Percentiles rank a stretch among this genome's conserved stretches.
phyloP scores from a whole-genome alignment of 805 yeast species.

The Candida nanaspora region DNA sequence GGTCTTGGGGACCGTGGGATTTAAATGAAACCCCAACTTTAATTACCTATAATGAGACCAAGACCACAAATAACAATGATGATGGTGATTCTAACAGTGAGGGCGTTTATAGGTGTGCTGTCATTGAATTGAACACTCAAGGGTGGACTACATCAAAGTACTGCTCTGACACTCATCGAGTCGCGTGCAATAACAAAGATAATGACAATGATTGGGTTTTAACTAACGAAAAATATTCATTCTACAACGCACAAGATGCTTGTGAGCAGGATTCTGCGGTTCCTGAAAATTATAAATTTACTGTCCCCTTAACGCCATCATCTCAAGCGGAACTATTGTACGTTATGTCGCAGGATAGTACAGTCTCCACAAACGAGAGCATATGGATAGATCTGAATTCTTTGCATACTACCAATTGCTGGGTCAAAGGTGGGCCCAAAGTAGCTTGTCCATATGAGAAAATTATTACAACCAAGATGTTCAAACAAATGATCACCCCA shows the following conservation, averaged over 20 bases:
- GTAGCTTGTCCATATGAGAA: conserved; percentile 73
- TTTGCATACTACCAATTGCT: conserved; percentile 64
- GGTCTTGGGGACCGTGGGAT: conserved; percentile 71
- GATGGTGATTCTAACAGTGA: conserved; percentile 7
- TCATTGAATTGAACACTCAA: conserved; percentile 12
- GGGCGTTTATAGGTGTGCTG: conserved; percentile 33
- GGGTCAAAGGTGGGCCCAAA: conserved; percentile 78
- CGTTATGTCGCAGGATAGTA: conserved; percentile 7
- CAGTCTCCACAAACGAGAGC: conserved; percentile 20
- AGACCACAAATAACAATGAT: background rate
- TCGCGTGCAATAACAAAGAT: conserved; percentile 45
- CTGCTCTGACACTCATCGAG: conserved; percentile 49
- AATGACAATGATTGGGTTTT: conserved; percentile 39
- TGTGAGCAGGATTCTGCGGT: conserved; percentile 14
- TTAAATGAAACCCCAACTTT: conserved; percentile 28
- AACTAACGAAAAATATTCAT: conserved; percentile 26
- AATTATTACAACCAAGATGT: conserved; percentile 44
- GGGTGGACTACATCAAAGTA: conserved; percentile 59
- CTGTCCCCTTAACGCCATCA: conserved; percentile 43
- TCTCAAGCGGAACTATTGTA: conserved; percentile 31
- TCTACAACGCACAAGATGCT: conserved; percentile 34
- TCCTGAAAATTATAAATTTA: conserved; percentile 31
- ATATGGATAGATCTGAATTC: conserved; percentile 84
- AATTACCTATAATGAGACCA: background rate
- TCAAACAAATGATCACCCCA: conserved; percentile 60